Conservation (phyloP, 331 rosid genomes). For the Malus hybrid region DNA sequence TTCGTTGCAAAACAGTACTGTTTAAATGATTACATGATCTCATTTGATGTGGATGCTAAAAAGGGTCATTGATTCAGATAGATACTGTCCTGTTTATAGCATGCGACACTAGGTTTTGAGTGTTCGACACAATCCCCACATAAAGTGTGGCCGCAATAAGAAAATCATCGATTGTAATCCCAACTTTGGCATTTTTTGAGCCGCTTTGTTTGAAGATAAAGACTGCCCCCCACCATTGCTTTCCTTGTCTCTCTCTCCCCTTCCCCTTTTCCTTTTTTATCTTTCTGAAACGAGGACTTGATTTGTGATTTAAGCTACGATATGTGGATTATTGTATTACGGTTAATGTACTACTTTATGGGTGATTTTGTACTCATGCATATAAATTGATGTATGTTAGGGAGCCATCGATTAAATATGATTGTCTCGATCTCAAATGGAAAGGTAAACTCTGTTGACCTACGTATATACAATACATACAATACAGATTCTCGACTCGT, state of each 20-base stretch:
- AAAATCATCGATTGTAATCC: slow-evolving; percentile 15
- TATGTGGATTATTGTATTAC: neutral
- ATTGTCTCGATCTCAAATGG: too few species aligned
- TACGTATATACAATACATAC: too few species aligned
- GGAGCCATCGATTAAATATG: too few species aligned
- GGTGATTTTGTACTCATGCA: neutral
- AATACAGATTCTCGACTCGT: too few species aligned
- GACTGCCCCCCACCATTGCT: slow-evolving; percentile 12
- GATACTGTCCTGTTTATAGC: neutral
- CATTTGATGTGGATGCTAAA: too few species aligned
- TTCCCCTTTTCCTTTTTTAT: neutral
- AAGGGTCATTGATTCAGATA: too few species aligned
- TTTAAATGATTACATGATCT: too few species aligned
- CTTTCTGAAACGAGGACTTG: neutral
- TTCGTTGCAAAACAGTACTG: too few species aligned
- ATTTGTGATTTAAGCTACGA: neutral
- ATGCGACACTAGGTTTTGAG: neutral
- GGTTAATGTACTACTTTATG: neutral
- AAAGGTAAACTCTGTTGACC: too few species aligned
- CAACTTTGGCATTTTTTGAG: slow-evolving; percentile 10
- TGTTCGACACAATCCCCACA: neutral
- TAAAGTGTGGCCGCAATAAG: neutral
- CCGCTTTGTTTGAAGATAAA: slow-evolving; percentile 10
- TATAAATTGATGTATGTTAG: too few species aligned
- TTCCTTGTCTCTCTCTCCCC: neutral